Evolutionary conservation across 2,329 filamentous ascomycete genomes (phyloP).

Genomic region (Thielaviopsis ethacetica): DNA sequence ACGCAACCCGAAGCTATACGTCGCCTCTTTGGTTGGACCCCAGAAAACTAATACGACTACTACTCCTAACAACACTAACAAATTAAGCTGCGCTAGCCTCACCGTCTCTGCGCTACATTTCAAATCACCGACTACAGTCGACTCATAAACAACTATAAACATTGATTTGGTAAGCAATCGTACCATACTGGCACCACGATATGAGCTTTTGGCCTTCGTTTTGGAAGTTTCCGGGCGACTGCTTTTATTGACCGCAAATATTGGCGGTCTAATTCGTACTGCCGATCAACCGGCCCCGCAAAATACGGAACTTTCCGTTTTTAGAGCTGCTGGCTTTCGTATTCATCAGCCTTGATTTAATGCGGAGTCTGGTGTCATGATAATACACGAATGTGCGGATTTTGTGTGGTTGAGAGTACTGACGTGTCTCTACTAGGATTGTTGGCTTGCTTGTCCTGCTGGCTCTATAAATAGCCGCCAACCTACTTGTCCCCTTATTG

Average conservation of each 20-base stretch:
- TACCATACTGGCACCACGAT: too few relatives aligned
- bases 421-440: neutral
- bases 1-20: too few relatives aligned
- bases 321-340: too few relatives aligned
- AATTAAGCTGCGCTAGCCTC: neutral
- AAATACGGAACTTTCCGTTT: neutral
- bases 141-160: neutral
- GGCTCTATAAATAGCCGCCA: neutral
- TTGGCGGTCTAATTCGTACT: neutral
- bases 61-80: neutral
- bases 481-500: neutral
- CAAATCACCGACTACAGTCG: neutral
- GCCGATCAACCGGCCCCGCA: neutral
- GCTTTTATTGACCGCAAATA: neutral
- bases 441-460: neutral
- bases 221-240: neutral
- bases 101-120: neutral
- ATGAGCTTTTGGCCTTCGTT: too few relatives aligned
- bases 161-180: neutral
- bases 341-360: too few relatives aligned
- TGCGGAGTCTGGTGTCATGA: neutral
- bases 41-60: neutral
- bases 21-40: neutral
- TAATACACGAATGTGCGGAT: neutral
- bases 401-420: neutral